A percentile compares a stretch with the other conserved stretches of the same genome.
phyloP scores from a whole-genome alignment of 2,329 filamentous ascomycete genomes.

The Aspergillus melleus region DNA sequence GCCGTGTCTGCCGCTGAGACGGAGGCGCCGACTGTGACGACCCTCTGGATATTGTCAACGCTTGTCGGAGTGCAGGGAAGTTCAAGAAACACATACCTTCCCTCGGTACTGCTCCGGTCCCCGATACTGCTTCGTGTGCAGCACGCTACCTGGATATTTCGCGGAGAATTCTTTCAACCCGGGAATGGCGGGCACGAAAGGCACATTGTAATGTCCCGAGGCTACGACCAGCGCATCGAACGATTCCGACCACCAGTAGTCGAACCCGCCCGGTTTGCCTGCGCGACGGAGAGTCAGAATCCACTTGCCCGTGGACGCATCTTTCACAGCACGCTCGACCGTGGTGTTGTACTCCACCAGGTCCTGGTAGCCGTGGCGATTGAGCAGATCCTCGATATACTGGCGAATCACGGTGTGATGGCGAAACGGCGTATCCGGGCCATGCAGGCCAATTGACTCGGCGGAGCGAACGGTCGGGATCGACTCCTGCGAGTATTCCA shows the following conservation, averaged over 20 bases:
- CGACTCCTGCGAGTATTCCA: constrained; percentile 61
- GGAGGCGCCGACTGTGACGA: constrained; percentile 64
- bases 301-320: constrained; percentile 55
- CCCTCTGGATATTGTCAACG: constrained; percentile 42
- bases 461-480: constrained; percentile 49
- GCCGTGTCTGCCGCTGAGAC: constrained; percentile 66
- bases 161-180: constrained; percentile 43
- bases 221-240: constrained; percentile 65
- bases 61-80: neutral
- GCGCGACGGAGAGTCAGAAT: constrained; percentile 52
- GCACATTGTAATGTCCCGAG: constrained; percentile 61
- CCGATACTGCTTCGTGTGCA: constrained; percentile 45
- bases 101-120: constrained; percentile 40
- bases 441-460: constrained; percentile 51
- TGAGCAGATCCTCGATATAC: constrained; percentile 58
- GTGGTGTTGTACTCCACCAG: constrained; percentile 54
- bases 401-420: constrained; percentile 59
- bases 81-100: constrained; percentile 23
- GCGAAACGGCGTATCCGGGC: constrained; percentile 60
- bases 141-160: constrained; percentile 38
- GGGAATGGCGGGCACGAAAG: constrained; percentile 48
- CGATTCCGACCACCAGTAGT: constrained; percentile 64
- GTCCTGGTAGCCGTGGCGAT: constrained; percentile 54
- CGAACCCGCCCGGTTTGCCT: constrained; percentile 31
- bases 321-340: constrained; percentile 55